A percentile compares a stretch with the other conserved stretches of the same genome.
Evolutionary conservation across 2,329 filamentous ascomycete genomes (phyloP).

Genomic region (Aspergillus texensis): DNA sequence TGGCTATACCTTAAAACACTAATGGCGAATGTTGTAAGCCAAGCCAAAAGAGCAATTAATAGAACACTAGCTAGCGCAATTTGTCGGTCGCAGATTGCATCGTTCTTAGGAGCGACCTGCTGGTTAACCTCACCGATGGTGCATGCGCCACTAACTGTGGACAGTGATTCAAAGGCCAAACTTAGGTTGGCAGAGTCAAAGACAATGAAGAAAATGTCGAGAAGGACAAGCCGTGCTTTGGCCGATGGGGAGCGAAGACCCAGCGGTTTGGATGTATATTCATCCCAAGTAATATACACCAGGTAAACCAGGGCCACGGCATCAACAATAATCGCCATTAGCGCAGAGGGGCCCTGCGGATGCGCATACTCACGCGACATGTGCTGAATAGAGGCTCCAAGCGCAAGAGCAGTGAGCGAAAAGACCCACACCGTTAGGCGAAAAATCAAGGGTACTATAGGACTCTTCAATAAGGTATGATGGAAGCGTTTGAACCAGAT

Average conservation of each 20-base stretch:
- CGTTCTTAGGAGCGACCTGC: constrained; percentile 35
- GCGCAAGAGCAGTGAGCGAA: constrained; percentile 76
- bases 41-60: constrained; percentile 80
- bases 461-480: constrained; percentile 73
- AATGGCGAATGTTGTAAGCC: constrained; percentile 86
- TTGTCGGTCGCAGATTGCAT: constrained; percentile 63
- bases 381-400: constrained; percentile 75
- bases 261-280: constrained; percentile 91
- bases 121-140: constrained; percentile 49
- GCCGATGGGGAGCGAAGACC: constrained; percentile 80
- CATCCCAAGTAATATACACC: constrained; percentile 91
- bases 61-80: constrained; percentile 77
- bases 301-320: constrained; percentile 87
- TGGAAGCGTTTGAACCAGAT: constrained; percentile 64
- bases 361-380: constrained; percentile 53
- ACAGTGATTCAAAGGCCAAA: constrained; percentile 82
- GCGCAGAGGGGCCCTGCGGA: constrained; percentile 71
- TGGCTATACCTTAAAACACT: constrained; percentile 70
- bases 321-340: constrained; percentile 89
- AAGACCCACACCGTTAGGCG: constrained; percentile 81
- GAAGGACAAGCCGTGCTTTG: constrained; percentile 85
- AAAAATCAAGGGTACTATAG: constrained; percentile 82
- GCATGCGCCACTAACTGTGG: constrained; percentile 62
- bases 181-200: constrained; percentile 94
- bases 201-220: constrained; percentile 95